phyloP scores from a whole-genome alignment of 1,139 yeast genomes.

The Blastobotrys raffinosifermentans region DNA sequence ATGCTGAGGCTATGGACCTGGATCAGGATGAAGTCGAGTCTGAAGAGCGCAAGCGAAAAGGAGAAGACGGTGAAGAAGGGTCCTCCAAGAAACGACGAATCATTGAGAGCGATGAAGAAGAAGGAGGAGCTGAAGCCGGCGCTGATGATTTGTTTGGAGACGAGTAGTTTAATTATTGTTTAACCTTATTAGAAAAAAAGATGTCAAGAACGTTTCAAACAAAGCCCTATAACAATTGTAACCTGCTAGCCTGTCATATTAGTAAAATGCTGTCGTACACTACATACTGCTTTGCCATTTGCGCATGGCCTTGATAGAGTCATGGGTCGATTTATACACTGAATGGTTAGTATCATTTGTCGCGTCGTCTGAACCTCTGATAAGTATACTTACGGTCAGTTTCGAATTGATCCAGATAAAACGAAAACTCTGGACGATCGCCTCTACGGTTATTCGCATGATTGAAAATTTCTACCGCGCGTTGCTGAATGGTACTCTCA shows the following conservation, averaged over 20 bases:
- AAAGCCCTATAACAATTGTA: too few species aligned
- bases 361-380: neutral
- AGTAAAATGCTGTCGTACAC: neutral
- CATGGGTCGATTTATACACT: conserved; percentile 55
- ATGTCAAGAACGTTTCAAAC: too few species aligned
- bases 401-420: conserved; percentile 73
- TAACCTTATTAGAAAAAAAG: too few species aligned
- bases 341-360: conserved; percentile 2
- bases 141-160: conserved; percentile 27
- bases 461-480: conserved; percentile 69
- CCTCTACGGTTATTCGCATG: conserved; percentile 54
- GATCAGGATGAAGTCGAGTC: conserved; percentile 16
- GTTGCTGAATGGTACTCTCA: conserved; percentile 47
- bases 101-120: conserved; percentile 30
- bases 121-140: conserved; percentile 23
- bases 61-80: conserved; percentile 8
- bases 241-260: too few species aligned
- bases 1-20: conserved; percentile 14
- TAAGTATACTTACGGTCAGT: conserved; percentile 34
- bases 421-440: conserved; percentile 44
- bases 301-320: conserved; percentile 56
- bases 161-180: conserved; percentile 12
- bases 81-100: conserved; percentile 22
- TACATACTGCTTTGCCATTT: conserved; percentile 44
- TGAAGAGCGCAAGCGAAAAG: conserved; percentile 8